Evolutionary conservation across 768 basidiomycete genomes (phyloP), one percentile per base, ranked within the genome.

Genomic region (Lyophyllum semitale): DNA sequence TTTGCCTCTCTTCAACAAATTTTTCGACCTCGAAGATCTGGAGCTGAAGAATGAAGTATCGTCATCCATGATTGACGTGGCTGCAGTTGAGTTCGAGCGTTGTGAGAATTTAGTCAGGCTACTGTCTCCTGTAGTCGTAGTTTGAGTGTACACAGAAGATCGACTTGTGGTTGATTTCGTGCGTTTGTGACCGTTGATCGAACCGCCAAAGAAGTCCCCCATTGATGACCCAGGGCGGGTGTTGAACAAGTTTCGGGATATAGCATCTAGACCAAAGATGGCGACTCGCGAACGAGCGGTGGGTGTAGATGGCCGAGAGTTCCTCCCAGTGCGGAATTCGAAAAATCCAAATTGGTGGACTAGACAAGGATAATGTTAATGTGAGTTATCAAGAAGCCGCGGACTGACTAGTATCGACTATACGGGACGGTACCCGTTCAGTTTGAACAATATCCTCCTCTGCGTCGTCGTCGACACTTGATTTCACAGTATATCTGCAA

Each of bases 281-380:
- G 89, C 85, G 2, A 87, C 90, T 58, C 89, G 86, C n/a, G 86
- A 82, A 43, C 79, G 83, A 0, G 85, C 82, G 0, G 91, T 91
- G 3, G 95, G 95, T 0, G 95, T 98, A 2, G 87, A 83, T 5
- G 95, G 95, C n/a, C 81, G 72, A 22, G 95, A 87, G 50, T 81
- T 84, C 53, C 67, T 73, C 29, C 86, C 87, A 0, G 93, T 93
- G 26, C 82, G 82, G 71, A 95, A 95, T 66, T 91, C 88, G 74
- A 95, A 96, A 50, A 97, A 73, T 15, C 93, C 93, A 57, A 85
- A 94, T 66, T 91, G 91, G 64, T 95, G 90, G 52, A 93, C 92
- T 95, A 53, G 22, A 30, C 29, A 52, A 35, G 45, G 35, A 42
- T 58, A 53, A 48, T 38, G 38, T 58, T 46, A 38, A 54, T 13